Conservation (phyloP, 208 protist species). For the Trypanosoma lewisi region DNA sequence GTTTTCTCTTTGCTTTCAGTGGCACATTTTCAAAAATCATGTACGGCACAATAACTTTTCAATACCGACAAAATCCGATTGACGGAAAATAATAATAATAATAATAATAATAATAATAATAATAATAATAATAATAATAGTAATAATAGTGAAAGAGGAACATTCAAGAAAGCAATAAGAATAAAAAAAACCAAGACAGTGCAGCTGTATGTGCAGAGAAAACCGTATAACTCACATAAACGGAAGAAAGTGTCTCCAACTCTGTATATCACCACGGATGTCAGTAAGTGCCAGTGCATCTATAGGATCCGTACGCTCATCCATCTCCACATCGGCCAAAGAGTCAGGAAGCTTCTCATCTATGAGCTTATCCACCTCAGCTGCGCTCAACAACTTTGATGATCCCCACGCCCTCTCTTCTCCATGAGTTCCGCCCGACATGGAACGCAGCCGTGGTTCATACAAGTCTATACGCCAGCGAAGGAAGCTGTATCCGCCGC, state of each 20-base stretch:
- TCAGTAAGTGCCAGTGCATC: constrained; percentile 55
- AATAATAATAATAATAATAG: constrained; percentile 7
- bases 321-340: constrained; percentile 59
- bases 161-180: neutral
- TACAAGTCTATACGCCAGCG: constrained; percentile 74
- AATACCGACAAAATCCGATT: too few species aligned
- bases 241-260: constrained; percentile 68
- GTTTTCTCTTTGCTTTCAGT: neutral
- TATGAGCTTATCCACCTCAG: constrained; percentile 55
- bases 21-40: neutral
- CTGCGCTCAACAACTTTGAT: constrained; percentile 32
- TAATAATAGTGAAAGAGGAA: constrained; percentile 7
- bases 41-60: too few species aligned
- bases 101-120: constrained; percentile 3
- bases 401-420: constrained; percentile 16
- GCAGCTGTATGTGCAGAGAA: too few species aligned
- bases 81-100: neutral
- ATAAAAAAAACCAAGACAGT: constrained; percentile 3
- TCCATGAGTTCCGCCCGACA: neutral
- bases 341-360: constrained; percentile 36
- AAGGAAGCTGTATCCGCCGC: constrained; percentile 68
- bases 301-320: constrained; percentile 41
- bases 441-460: constrained; percentile 36
- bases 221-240: constrained; percentile 35
- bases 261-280: constrained; percentile 51